Base-by-base conservation (phyloP, 345 rosid genomes). In the Combretum micranthum region DNA sequence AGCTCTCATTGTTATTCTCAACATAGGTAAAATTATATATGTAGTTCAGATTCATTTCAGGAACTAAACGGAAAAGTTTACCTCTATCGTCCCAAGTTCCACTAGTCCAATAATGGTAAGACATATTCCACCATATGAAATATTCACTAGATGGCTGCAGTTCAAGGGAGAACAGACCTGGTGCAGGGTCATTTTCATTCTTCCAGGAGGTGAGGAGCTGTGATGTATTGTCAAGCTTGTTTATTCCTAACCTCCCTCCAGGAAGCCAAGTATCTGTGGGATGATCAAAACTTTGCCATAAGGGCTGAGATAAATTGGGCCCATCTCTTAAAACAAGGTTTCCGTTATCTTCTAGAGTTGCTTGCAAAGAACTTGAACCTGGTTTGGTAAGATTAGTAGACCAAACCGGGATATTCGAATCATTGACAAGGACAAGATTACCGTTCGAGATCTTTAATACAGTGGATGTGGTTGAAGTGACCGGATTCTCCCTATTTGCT, bases 241-340 rank as follows among this genome's bases (percentile, higher is more conserved):
- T 62, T 5, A 66, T 59, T 53, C 79, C 77, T 42, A 90, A 8
- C 53, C 74, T 85, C 4, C 74, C 77, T 12, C 96, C 89, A 2
- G 94, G 90, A 2, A 85, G 89, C 89, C 94, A 87, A 32, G 94
- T 85, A 68, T 80, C 2, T 1, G 76, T 63, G 0, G 84, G 97
- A 45, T 77, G 67, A 51, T 90, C 94, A 50, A 85, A 78, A 67
- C 96, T 85, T 77, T 85, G 83, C 97, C 97, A 90, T 13, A 82
- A 63, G 0, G 54, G 13, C 22, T 8, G 22, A 5, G 80, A 63
- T 6, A 67, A 55, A 65, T 55, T 50, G 2, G 70, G 52, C 20
- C 61, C 68, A 20, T 62, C 66, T 66, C 67, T 72, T 55, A 90
- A 56, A 50, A 83, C 80, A 47, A 90, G 77, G 72, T 90, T 87